Percentiles rank a stretch among this genome's conserved stretches.
Evolutionary conservation across 768 basidiomycete genomes (phyloP).

Genomic region (Hypsizygus marmoreus): DNA sequence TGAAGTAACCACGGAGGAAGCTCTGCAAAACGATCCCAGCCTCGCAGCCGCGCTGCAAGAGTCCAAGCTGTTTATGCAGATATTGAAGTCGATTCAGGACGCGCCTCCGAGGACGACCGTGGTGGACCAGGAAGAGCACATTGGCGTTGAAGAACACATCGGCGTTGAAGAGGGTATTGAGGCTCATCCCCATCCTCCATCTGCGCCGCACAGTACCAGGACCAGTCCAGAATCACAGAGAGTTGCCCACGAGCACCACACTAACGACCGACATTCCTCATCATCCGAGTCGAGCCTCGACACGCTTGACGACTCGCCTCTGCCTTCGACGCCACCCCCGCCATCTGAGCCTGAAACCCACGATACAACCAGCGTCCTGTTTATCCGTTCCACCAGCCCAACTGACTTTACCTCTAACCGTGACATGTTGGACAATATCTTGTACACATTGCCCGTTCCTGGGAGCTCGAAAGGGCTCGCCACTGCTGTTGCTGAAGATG

Average conservation of each 20-base stretch:
- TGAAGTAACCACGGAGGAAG: constrained; percentile 1
- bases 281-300: constrained; percentile 12
- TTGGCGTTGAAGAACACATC: not conserved
- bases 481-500: no score
- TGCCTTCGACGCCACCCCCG: constrained; percentile 12
- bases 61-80: constrained; percentile 8
- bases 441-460: not conserved
- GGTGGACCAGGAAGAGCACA: no score
- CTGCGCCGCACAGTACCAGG: no score
- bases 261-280: not conserved
- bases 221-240: no score
- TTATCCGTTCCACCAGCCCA: constrained; percentile 15
- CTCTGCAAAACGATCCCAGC: constrained; percentile 3
- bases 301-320: constrained; percentile 16
- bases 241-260: not conserved
- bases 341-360: not conserved
- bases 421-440: constrained; percentile 2
- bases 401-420: constrained; percentile 3
- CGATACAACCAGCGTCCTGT: constrained; percentile 8
- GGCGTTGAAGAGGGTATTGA: no score
- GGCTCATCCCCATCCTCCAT: no score
- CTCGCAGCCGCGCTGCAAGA: constrained; percentile 3
- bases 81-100: not conserved
- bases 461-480: no score
- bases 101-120: not conserved